Base-by-base conservation (phyloP, 2,329 filamentous ascomycete genomes). In the Colletotrichum sp. region DNA sequence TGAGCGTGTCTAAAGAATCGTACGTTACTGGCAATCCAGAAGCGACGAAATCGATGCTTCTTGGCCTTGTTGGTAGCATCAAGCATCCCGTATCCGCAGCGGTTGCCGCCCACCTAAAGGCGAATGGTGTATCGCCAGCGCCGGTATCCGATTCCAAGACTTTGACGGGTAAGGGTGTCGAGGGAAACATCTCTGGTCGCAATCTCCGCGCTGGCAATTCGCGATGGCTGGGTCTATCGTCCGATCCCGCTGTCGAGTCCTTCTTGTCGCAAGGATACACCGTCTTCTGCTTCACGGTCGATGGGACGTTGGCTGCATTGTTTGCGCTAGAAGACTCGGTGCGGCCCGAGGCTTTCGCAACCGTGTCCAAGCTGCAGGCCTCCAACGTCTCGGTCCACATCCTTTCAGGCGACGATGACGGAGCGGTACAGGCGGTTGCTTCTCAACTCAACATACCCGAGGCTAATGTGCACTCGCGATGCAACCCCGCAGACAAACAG, bases 51-150 rank as follows among this genome's bases (percentile, higher is more conserved):
- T 22, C 70, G 10, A 28, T 77, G 48, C 60, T 77, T 52, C 66
- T 71, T 8, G 79, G 81, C 2, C 66, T 85, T 6, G 78, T 86
- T 6, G 81, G 82, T 13, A 84, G 84, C 70, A 87, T 83, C 78
- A 86, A 85, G 56, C 90, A 92, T 77, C 89, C 90, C 2, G 87
- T 92, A 16, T 90, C 91, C 0, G 78, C 82, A 8, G 87, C 89
- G 6, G 84, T 92, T 1, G 80, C 84, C 6, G 70, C 77, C 3
- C 82, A 89, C 66, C 83, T 92, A 8, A 81, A 82, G n/a, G 61
- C 70, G 4, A 22, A 34, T 18, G 64, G 58, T 8, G n/a, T 64
- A 8, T 69, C 43, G 15, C 66, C 77, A 5, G 62, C 75, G 1
- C 10, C 55, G 5, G 79, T 88, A 0, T 27, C 79, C 3, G 80